phyloP scores from a whole-genome alignment of 176 grass and related monocot species.

The Triticum turgidum region DNA sequence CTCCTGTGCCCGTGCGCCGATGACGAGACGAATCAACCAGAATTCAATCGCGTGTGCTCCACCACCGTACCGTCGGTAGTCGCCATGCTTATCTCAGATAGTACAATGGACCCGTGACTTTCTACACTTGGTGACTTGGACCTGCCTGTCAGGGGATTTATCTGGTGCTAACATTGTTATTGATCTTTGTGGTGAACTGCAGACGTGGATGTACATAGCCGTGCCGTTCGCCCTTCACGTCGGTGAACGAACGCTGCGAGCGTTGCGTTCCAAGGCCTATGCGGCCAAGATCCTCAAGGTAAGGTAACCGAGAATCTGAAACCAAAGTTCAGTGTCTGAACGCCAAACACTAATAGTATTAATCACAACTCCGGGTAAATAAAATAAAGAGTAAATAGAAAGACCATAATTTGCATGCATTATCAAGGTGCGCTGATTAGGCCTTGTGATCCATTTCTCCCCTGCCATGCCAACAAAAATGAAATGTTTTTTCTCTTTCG shows the following conservation, averaged over 20 bases:
- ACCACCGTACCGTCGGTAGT: neutral
- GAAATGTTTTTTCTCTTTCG: too few species aligned
- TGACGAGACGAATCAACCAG: neutral
- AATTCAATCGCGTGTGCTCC: slow-evolving; percentile 8
- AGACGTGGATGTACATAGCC: slow-evolving; percentile 97
- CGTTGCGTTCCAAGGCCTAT: slow-evolving; percentile 66
- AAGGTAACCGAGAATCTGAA: slow-evolving; percentile 27
- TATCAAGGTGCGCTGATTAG: too few species aligned
- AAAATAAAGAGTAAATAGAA: neutral
- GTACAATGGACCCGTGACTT: too few species aligned
- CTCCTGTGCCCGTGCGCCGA: neutral
- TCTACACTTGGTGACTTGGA: too few species aligned
- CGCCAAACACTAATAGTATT: neutral
- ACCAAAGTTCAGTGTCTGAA: neutral
- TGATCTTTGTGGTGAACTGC: slow-evolving; percentile 10
- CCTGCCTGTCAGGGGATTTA: neutral
- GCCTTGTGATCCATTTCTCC: too few species aligned
- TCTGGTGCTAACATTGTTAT: neutral
- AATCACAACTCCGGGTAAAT: neutral
- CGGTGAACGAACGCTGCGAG: slow-evolving; percentile 56
- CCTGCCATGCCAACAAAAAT: too few species aligned
- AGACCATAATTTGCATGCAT: neutral
- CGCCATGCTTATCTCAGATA: neutral
- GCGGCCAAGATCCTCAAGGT: slow-evolving; percentile 82
- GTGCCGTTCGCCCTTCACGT: slow-evolving; percentile 72